Base-by-base conservation (phyloP, 2,329 filamentous ascomycete species). In the Knoxdaviesia capensis region DNA sequence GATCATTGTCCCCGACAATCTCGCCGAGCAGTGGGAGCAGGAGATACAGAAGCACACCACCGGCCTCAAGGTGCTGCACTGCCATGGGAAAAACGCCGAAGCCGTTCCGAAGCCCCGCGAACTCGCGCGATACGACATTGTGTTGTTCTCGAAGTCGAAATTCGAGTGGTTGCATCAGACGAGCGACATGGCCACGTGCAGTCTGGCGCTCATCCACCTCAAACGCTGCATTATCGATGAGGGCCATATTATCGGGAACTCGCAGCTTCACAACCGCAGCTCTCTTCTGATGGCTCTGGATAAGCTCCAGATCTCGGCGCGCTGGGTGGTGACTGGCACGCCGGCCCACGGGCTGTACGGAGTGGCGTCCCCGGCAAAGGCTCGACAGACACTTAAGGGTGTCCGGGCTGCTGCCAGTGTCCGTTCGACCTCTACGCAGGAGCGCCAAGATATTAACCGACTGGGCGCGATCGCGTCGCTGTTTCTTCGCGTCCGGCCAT, bases 291-390 rank as follows among this genome's bases (percentile, higher is more conserved):
- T 61, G 3, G 62, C 66, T 2, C 55, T 77, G 1, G 66, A 76
- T 11, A 54, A 55, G 8, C 55, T 80, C n/a, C 59, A 67, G 7
- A 61, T 85, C 10, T 77, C 85, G 39, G 72, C 83, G 11, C 74
- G 81, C 7, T 94, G 88, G 88, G 74, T 93, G 4, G 80, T 94
- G 1, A 92, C 83, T 1, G 88, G 88, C 43, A 96, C 88, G 0
- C 88, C 88, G 3, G 85, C 86, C 1, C 78, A 77, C 47, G 83
- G 86, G 7, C 62, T 94, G 0, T 83, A 85, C 43, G 85, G 87
- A 0, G 69, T 85, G 5, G 8, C 34, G 34, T 9, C 34, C 8
- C 34, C 34, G 34, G 11, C 34, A 31, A 41, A 29, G 39, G 9
- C 34, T 34, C 41, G 30, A 6, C 35, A n/a, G n/a, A 34, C 30